Base-by-base conservation (phyloP, 2,329 filamentous ascomycete genomes). In the Dothistroma pini region DNA sequence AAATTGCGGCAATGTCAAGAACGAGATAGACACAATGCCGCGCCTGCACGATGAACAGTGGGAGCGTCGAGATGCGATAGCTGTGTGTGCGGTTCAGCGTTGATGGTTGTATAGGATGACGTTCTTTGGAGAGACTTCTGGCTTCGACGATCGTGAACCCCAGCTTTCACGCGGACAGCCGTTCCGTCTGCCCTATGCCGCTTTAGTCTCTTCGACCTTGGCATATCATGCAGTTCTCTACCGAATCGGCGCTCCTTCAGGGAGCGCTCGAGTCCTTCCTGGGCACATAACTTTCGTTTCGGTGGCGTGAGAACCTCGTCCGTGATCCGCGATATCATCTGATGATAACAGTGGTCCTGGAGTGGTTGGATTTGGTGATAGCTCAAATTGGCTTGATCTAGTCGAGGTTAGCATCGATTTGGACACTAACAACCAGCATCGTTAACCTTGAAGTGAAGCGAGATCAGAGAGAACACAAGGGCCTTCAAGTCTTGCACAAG, bases 401-500 rank as follows among this genome's bases (percentile, higher is more conserved):
- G 6, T 19, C 51, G n/a, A 21, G 3, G 48, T 51, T 51, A 48
- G 21, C 52, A n/a, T 44, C 41, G 1, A 44, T 5, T 3, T 9
- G n/a, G 41, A 19, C 5, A 44, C 41, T 44, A 4, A 19, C n/a
- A 19, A 29, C 14, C n/a, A 19, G 41, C 2, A n/a, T 44, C 8
- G 41, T n/a, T 44, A 74, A 86, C 86, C 88, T 99, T 99, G 83
- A 99, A 99, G 79, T 99, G 95, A 66, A 99, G 83, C 2, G 91
- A 91, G 71, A 97, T 99, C 67, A 99, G 79, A 57, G 93, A 97
- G 77, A 99, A 99, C 2, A 99, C 91, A 41, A 99, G 82, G 0
- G 95, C 95, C 79, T 97, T 99, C 29, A 99, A 80, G 74, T 99
- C 95, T 74, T 99, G 95, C 5, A 97, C 93, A 8, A 99, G 87